Evolutionary conservation across 1,284 basidiomycete species (phyloP), one percentile per base, ranked within the genome.

Genomic region (Boletellus dicymbophilus): DNA sequence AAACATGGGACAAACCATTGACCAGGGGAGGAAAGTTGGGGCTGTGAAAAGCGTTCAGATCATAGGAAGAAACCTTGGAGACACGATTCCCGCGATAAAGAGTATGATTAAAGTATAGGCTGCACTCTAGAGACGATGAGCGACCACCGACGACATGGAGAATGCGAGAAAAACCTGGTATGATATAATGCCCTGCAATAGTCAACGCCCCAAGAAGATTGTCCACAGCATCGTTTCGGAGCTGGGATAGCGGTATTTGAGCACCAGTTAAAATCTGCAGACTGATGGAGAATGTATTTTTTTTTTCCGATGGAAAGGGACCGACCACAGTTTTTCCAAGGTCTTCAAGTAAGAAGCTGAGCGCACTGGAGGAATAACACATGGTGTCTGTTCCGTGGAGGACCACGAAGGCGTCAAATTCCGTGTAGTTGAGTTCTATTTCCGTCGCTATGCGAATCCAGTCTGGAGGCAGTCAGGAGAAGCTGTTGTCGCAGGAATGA

Each of bases 301-400:
- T n/a, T n/a, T n/a, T n/a, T n/a, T n/a, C 30, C 38, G 10, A 48
- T 27, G 38, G 18, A 36, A 41, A 28, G 33, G 23, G 30, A 63
- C 68, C 31, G 73, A 90, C 89, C 57, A 91, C 86, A 2, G 88
- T 91, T 72, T 95, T 95, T 44, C 93, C 93, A 8, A 96, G 76
- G 59, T 96, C 93, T 67, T 96, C 93, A 6, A 97, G 76, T 48
- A 97, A 71, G 69, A 96, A 96, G 61, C 89, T 90, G 33, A 95
- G 76, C 2, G 93, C 92, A 41, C 90, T 93, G 3, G 92, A 84
- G 3, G 88, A 90, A 68, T 93, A 95, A 3, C 87, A 82, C 90
- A 95, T 95, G 0, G 93, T 95, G 61, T 95, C 93, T n/a, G 91
- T 93, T 31, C 94, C 94, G 66, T 97, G 94, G 11, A 97, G 73